A percentile compares a stretch with the other conserved stretches of the same genome.
Evolutionary conservation across 2,329 filamentous ascomycete genomes (phyloP).

Genomic region (Xylariaceae sp.): DNA sequence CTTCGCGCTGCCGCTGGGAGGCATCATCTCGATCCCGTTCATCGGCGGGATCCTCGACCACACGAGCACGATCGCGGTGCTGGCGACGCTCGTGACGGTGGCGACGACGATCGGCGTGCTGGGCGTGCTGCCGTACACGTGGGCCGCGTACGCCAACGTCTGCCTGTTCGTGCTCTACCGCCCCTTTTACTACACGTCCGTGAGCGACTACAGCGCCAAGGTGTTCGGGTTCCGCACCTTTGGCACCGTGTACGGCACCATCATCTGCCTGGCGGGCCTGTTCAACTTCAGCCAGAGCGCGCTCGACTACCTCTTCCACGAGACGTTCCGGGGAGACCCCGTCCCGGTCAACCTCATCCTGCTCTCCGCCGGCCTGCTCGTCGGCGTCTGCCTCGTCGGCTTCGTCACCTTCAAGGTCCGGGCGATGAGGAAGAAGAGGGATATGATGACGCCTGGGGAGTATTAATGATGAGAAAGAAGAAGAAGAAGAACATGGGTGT

Average conservation of each 20-base stretch:
- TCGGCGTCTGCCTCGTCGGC: slow-evolving; percentile 60
- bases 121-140: slow-evolving; percentile 62
- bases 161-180: slow-evolving; percentile 77
- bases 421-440: slow-evolving; percentile 21
- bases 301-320: slow-evolving; percentile 72
- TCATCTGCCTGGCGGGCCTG: slow-evolving; percentile 79
- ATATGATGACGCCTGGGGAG: slow-evolving; percentile 6
- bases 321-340: slow-evolving; percentile 65
- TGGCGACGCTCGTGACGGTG: slow-evolving; percentile 61
- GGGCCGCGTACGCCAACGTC: slow-evolving; percentile 72
- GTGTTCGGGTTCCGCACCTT: slow-evolving; percentile 91
- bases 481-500: too few species aligned
- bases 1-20: slow-evolving; percentile 74
- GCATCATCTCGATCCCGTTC: slow-evolving; percentile 79
- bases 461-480: too few species aligned
- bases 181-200: slow-evolving; percentile 85
- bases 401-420: slow-evolving; percentile 53
- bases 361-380: slow-evolving; percentile 52
- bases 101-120: slow-evolving; percentile 73
- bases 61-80: slow-evolving; percentile 65
- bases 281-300: slow-evolving; percentile 80
- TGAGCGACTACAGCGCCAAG: slow-evolving; percentile 85
- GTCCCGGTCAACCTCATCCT: slow-evolving; percentile 71
- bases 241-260: slow-evolving; percentile 86
- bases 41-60: slow-evolving; percentile 77